Conservation (phyloP, 2,329 filamentous ascomycete genomes). For the Aciculosporium take region DNA sequence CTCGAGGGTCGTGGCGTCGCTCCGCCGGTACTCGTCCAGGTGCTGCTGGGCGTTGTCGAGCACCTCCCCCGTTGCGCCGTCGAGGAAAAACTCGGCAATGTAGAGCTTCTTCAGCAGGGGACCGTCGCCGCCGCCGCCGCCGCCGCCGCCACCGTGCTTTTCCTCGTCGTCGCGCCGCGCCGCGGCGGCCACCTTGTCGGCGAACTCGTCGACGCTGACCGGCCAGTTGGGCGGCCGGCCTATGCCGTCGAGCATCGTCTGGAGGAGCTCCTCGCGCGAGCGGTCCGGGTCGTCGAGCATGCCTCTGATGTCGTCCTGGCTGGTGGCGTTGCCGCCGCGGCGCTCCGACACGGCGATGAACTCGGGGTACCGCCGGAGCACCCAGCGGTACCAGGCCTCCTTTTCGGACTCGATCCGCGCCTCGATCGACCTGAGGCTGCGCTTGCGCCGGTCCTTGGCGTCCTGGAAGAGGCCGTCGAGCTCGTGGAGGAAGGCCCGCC, state of each 20-base stretch:
- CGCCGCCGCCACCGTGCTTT: too few species aligned
- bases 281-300: slow-evolving; percentile 24
- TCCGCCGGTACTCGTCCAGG: slow-evolving; percentile 21
- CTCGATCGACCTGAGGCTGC: slow-evolving; percentile 32
- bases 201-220: slow-evolving; percentile 19
- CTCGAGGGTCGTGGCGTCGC: slow-evolving; percentile 16
- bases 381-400: slow-evolving; percentile 37
- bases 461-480: slow-evolving; percentile 35
- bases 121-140: too few species aligned
- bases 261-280: slow-evolving; percentile 22
- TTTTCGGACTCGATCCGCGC: slow-evolving; percentile 36
- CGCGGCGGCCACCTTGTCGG: slow-evolving; percentile 19
- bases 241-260: slow-evolving; percentile 22
- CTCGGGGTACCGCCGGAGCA: slow-evolving; percentile 24
- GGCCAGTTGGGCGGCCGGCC: slow-evolving; percentile 21
- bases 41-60: slow-evolving; percentile 24
- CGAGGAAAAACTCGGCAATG: slow-evolving; percentile 27
- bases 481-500: slow-evolving; percentile 33
- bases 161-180: too few species aligned
- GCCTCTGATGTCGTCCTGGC: slow-evolving; percentile 19
- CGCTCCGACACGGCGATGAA: slow-evolving; percentile 21
- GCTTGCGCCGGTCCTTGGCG: slow-evolving; percentile 27
- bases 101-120: slow-evolving; percentile 26
- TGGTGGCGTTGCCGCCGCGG: too few species aligned
- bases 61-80: slow-evolving; percentile 18